Evolutionary conservation across 106 monocot genomes (phyloP), one percentile per base, ranked within the genome.

Genomic region (Ottelia alismoides): DNA sequence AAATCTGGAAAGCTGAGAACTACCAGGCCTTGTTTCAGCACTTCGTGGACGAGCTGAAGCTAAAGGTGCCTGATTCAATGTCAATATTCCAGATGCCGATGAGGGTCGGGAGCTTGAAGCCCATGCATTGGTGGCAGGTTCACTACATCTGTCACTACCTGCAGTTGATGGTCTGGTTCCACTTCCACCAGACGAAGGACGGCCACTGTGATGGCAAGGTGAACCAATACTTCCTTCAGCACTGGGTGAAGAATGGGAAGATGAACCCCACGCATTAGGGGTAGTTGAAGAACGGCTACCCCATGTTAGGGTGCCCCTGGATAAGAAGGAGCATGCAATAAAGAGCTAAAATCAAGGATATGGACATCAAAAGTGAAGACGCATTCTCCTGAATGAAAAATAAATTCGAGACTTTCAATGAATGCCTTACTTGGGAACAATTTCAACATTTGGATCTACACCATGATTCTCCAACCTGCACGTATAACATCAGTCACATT

Each of bases 291-390:
- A 78, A 5, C 68, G 58, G 56, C 67, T 85, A 49, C 96, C 96
- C 96, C 96, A 98, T 3, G 89, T 90, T 22, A 82, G 76, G 28
- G 96, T 90, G 46, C 96, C 96, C 79, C 96, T 98, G 69, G 16
- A 43, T 7, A 43, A 43, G n/a, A n/a, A n/a, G 16, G 40, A 16
- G 16, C 6, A 7, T 43, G 6, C 40, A 43, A 6, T 6, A 7
- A 7, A 43, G 10, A 43, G 40, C 40, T 21, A 63, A 45, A 67
- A 45, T 49, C 22, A 74, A 43, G 40, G 16, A 43, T 16, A 16
- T 6, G 6, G 10, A 43, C 40, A 43, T 43, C 40, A 43, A 43
- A 6, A 43, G 10, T 43, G 40, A 6, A 6, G 10, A 43, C 6
- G n/a, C n/a, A n/a, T n/a, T n/a, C n/a, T n/a, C n/a, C n/a, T n/a